A percentile compares a stretch with the other conserved stretches of the same genome.
phyloP scores from a whole-genome alignment of 441 rosid species.

The Bruguiera hainesii region DNA sequence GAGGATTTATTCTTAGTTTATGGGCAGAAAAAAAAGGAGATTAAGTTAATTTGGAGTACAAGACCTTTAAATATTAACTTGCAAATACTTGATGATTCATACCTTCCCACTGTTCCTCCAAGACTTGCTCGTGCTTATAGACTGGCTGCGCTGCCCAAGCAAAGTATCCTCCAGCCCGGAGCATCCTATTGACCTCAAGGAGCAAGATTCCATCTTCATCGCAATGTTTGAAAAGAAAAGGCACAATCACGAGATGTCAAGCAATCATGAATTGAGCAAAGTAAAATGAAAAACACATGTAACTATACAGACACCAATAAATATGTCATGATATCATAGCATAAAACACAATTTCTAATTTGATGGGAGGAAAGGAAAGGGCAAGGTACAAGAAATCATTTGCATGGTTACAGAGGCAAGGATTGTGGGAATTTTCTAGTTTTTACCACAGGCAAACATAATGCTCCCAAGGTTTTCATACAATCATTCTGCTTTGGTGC shows the following conservation, averaged over 20 bases:
- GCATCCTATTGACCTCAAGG: conserved; percentile 95
- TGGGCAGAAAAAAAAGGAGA: background rate
- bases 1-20: background rate
- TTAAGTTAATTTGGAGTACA: background rate
- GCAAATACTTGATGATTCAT: conserved; percentile 17
- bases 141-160: conserved; percentile 99
- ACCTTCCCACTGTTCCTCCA: conserved; percentile 98
- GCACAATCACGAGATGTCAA: conserved; percentile 24
- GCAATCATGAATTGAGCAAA: conserved; percentile 1
- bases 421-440: background rate
- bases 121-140: conserved; percentile 79
- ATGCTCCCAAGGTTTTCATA: background rate
- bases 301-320: background rate
- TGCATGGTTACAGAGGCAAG: background rate
- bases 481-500: background rate
- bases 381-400: background rate
- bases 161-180: conserved; percentile 93
- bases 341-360: background rate
- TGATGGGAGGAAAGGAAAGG: background rate
- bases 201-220: conserved; percentile 91
- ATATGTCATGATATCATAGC: background rate
- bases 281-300: background rate
- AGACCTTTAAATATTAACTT: conserved; percentile 5
- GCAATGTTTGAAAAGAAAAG: conserved; percentile 17
- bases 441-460: background rate